Base-by-base conservation (phyloP, 345 rosid genomes). In the Xanthoceras sorbifolium region DNA sequence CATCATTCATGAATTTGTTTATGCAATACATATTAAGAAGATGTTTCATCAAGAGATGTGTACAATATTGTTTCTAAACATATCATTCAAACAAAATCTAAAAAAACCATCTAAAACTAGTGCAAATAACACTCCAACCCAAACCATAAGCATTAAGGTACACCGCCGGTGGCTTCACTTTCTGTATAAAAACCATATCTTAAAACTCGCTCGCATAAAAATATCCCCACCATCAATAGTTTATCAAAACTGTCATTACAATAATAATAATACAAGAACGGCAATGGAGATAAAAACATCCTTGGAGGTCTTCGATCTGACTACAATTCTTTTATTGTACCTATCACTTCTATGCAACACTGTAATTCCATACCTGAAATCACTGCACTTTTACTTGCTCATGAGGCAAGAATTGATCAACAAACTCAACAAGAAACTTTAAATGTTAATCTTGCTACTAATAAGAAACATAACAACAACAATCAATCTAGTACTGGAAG, bases 161-260 rank as follows among this genome's bases (percentile, higher is more conserved):
- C 12, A 17, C 9, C 14, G 8, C 17, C 11, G 4, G 7, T 0
- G 12, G 38, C 36, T 40, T 59, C 67, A 60, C 34, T 22, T 72
- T 63, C 26, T 20, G 67, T 57, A 67, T 62, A 48, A 34, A 71
- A 69, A 34, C 28, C 54, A 70, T 42, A 36, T 52, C 62, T 63
- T 34, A 74, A 65, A 71, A 40, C 75, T 46, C 57, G 52, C 69
- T 52, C 64, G 12, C 57, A 5, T 59, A 42, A 18, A 23, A 57
- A 57, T 57, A 73, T 57, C 66, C 61, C 75, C 34, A 29, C 4
- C 69, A 50, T 17, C 12, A 18, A 20, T 7, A 20, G 10, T 11
- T 25, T 48, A 42, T 65, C 83, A 80, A 71, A 80, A 76, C 76
- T 76, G 64, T 60, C 76, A 76, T 76, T 29, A 14, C 60, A 9